Conservation (phyloP, 441 rosid species). For the Populus trichocarpa region DNA sequence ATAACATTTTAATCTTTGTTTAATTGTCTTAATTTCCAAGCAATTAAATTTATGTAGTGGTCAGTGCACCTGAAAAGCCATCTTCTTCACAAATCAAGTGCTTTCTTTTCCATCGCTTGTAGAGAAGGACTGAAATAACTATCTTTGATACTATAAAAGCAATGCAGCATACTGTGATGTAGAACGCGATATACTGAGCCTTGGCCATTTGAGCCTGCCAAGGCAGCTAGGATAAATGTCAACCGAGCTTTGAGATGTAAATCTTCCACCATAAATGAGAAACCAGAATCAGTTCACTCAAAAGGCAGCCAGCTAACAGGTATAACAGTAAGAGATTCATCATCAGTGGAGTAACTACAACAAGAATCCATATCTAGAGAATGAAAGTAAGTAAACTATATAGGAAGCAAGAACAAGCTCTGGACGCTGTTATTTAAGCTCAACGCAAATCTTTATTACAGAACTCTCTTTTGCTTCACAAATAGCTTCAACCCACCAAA, state of each 20-base stretch:
- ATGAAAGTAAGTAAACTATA: too few species aligned
- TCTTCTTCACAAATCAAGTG: slow-evolving; percentile 33
- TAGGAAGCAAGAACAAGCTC: not conserved
- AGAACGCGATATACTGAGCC: not conserved
- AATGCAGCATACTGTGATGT: slow-evolving; percentile 34
- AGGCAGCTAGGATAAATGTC: not conserved
- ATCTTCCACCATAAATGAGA: not conserved
- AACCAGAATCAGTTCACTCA: not conserved
- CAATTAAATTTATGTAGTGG: not conserved
- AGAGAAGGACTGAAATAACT: slow-evolving; percentile 54
- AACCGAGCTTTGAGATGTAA: not conserved
- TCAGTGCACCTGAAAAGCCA: slow-evolving; percentile 46
- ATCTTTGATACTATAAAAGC: slow-evolving; percentile 64
- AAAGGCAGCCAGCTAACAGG: not conserved
- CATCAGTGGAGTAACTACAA: not conserved
- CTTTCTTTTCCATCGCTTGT: slow-evolving; percentile 62
- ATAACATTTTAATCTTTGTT: too few species aligned
- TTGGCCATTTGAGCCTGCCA: not conserved
- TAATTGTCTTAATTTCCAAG: not conserved
- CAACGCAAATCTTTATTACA: not conserved
- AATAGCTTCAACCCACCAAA: not conserved
- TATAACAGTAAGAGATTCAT: not conserved
- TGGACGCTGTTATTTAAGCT: not conserved
- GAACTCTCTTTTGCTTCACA: not conserved
- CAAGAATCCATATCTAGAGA: not conserved